phyloP scores from a whole-genome alignment of 306 rosid genomes.

The Fragaria vesca region DNA sequence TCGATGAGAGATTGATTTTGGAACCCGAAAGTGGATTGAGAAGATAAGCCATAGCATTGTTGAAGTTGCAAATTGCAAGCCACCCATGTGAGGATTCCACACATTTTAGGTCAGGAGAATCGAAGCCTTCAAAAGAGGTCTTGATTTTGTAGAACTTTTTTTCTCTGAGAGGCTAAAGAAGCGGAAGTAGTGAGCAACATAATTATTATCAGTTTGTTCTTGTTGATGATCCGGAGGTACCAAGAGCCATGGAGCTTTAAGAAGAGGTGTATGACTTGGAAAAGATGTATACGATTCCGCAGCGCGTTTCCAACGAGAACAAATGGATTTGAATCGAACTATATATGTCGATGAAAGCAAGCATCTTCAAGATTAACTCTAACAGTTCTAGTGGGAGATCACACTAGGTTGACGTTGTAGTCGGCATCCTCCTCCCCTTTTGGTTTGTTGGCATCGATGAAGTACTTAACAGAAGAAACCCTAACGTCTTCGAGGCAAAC shows the following conservation, averaged over 20 bases:
- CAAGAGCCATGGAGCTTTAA: neutral
- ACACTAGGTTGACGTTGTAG: neutral
- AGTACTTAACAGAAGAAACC: neutral
- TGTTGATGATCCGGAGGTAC: neutral
- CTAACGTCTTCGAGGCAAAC: too few relatives aligned
- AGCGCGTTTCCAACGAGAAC: neutral
- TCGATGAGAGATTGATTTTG: neutral
- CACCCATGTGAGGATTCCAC: slow-evolving; percentile 21
- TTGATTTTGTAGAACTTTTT: neutral
- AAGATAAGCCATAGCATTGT: neutral
- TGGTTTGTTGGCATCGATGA: neutral
- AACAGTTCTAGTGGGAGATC: neutral
- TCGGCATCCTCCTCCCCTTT: neutral
- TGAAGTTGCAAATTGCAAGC: neutral
- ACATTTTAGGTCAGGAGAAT: neutral
- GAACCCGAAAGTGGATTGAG: neutral
- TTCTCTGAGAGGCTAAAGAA: neutral
- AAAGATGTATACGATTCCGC: neutral
- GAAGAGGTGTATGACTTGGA: neutral
- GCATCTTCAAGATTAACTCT: neutral
- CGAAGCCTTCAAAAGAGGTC: neutral
- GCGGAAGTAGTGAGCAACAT: neutral
- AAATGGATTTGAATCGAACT: neutral
- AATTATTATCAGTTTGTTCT: neutral
- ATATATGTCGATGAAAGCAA: neutral